Base-by-base conservation (phyloP, 106 monocot species). In the Phalaenopsis equestris region DNA sequence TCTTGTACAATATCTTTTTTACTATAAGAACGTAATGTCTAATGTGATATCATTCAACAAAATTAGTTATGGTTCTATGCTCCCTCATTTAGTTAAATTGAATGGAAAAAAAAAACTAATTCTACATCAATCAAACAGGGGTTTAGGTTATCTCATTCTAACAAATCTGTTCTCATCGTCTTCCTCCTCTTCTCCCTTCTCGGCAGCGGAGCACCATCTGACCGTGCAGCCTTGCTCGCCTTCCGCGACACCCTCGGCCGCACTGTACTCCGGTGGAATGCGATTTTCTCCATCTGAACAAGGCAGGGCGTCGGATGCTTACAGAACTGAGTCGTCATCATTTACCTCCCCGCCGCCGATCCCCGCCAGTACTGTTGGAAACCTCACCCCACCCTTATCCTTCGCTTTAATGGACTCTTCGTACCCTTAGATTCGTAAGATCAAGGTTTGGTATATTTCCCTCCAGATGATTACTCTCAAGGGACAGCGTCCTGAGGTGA, bases 251-350 rank as follows among this genome's bases (percentile, higher is more conserved):
- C 30, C 30, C 30, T 30, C 30, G 30, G 30, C 30, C 0, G 30
- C 30, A 30, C 30, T 30, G 30, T 30, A 0, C 30, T 30, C 30
- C 30, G 30, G 30, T 30, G 30, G 30, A 30, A 92, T 82, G 48
- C 80, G 15, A 61, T 84, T 36, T 49, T 64, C 19, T 75, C 84
- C 3, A 87, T 88, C 8, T 94, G 93, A 86, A 56, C 84, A 4
- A 91, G 91, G 91, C 84, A 74, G 74, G 94, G 94, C 41, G 87
- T 95, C 43, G 3, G 68, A 16, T 95, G 94, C 81, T 77, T 78
- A 24, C 36, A 67, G 77, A 86, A 81, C 81, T 83, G 92, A 42
- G 92, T 95, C 8, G 77, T 30, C 30, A 30, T 43, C 82, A 85
- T 95, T 72, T 92, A 84, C 38, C 90, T 95, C 45, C 94, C 94